These are phyloP conservation scores for Desmodesmus armatus DNA, from an alignment of 139 green algal species.

Conservation along the genomic window DNA sequence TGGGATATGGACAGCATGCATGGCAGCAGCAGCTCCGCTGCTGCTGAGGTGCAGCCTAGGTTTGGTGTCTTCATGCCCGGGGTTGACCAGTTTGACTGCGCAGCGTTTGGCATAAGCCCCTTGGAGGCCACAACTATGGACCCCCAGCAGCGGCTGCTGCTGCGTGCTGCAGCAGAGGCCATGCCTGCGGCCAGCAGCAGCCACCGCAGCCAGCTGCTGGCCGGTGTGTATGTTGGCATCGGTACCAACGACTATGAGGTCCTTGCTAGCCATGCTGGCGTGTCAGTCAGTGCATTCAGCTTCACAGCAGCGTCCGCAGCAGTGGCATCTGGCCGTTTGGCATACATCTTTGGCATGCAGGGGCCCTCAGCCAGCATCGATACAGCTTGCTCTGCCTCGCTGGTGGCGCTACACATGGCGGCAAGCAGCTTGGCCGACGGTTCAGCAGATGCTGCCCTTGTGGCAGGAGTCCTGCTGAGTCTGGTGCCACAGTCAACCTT, in stretches of 20 bases:
- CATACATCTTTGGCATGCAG: conserved; percentile 83
- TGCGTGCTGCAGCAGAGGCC: conserved; percentile 66
- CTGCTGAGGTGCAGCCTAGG: conserved; percentile 5
- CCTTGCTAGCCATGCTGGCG: conserved; percentile 16
- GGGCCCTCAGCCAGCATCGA: conserved; percentile 84
- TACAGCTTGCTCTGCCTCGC: conserved; percentile 83
- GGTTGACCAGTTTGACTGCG: conserved; percentile 73
- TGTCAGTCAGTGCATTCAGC: conserved; percentile 50
- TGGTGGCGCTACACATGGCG: conserved; percentile 76
- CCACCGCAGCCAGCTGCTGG: background rate
- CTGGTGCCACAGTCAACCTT: conserved; percentile 67
- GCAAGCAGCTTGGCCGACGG: conserved; percentile 44
- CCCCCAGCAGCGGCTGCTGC: conserved; percentile 82
- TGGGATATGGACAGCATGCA: conserved; percentile 60
- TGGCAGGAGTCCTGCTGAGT: conserved; percentile 80
- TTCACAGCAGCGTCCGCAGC: conserved; percentile 75
- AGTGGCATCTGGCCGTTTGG: conserved; percentile 79
- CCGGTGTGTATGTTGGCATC: conserved; percentile 65
- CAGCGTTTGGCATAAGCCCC: conserved; percentile 72
- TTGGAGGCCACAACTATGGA: conserved; percentile 84
- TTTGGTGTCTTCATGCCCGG: conserved; percentile 79
- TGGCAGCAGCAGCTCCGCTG: background rate
- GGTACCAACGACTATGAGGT: conserved; percentile 70
- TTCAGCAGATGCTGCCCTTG: conserved; percentile 49
- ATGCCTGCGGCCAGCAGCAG: background rate